phyloP scores from a whole-genome alignment of 2,329 filamentous ascomycete species.

The Scortechinia acanthostroma region DNA sequence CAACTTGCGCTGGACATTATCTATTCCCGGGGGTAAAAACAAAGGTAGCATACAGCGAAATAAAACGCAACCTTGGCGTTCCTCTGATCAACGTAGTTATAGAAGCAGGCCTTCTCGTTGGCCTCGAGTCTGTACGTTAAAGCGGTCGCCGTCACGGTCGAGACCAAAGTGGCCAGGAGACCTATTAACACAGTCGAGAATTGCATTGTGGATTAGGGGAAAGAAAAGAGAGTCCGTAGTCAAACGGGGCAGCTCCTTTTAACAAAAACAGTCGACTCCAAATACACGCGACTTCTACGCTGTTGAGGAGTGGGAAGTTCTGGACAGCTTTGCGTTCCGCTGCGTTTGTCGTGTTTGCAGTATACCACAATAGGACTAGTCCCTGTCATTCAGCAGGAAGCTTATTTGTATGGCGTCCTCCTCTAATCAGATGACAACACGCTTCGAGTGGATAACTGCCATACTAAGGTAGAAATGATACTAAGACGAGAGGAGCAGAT shows the following conservation, averaged over 20 bases:
- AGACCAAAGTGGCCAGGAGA: conserved; percentile 44
- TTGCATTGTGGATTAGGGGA: neutral
- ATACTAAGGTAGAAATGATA: too few species aligned
- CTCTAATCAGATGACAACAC: too few species aligned
- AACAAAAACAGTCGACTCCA: too few species aligned
- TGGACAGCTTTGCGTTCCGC: neutral
- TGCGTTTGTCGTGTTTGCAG: neutral
- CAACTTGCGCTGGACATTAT: too few species aligned
- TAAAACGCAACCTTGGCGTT: conserved; percentile 69
- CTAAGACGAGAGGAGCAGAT: too few species aligned
- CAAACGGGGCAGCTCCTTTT: neutral
- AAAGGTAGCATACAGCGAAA: conserved; percentile 62
- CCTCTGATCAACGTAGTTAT: conserved; percentile 51
- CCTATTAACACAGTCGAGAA: conserved; percentile 16
- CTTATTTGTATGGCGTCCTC: too few species aligned
- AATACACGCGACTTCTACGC: too few species aligned
- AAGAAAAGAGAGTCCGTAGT: neutral
- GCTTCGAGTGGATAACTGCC: too few species aligned
- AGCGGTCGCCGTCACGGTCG: conserved; percentile 56
- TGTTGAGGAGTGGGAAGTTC: neutral
- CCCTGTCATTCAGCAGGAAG: too few species aligned
- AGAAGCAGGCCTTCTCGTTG: conserved; percentile 72
- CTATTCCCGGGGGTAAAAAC: too few species aligned
- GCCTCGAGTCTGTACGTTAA: conserved; percentile 66
- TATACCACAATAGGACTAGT: too few species aligned